These are phyloP conservation scores for Cryphonectria japonica DNA, from an alignment of 2,329 filamentous ascomycete genomes.

Conservation along the genomic window DNA sequence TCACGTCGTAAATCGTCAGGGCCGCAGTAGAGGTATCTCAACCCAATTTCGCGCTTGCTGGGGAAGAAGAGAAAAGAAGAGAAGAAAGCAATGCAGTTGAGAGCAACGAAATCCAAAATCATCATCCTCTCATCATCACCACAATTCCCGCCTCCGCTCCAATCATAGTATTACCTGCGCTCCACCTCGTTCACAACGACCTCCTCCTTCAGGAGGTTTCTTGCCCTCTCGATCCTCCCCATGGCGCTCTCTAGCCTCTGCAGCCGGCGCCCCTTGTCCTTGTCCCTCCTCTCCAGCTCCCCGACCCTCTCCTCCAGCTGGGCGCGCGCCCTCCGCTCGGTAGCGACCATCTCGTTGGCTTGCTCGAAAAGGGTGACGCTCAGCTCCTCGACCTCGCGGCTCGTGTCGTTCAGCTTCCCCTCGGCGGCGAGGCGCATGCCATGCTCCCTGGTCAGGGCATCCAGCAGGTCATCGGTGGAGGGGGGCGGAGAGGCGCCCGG, in stretches of 20 bases:
- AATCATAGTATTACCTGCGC: not conserved
- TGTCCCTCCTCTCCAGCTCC: conserved; percentile 70
- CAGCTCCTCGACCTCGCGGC: conserved; percentile 77
- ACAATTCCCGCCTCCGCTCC: not conserved
- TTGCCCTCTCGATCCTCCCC: conserved; percentile 71
- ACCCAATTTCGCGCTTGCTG: not conserved
- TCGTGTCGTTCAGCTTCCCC: conserved; percentile 66
- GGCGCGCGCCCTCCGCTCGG: conserved; percentile 71
- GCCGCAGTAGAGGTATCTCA: not conserved
- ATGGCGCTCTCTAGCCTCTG: conserved; percentile 74
- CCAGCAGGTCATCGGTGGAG: conserved; percentile 57
- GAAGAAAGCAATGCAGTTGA: not conserved
- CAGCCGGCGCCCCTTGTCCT: conserved; percentile 69
- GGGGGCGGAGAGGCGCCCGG: conserved; percentile 25
- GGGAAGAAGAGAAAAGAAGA: not conserved
- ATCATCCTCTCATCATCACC: too few relatives aligned
- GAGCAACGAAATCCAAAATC: not conserved
- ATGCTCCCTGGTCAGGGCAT: conserved; percentile 69
- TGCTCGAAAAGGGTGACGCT: conserved; percentile 77
- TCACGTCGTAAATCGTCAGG: conserved; percentile 10
- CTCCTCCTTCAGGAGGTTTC: conserved; percentile 56
- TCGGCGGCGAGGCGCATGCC: conserved; percentile 70
- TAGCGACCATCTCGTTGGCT: conserved; percentile 86
- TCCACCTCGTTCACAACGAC: conserved; percentile 5
- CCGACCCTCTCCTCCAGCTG: conserved; percentile 72